A percentile compares a stretch with the other conserved stretches of the same genome.
Evolutionary conservation across 2,329 filamentous ascomycete genomes (phyloP).

Genomic region (Microdochium nivale): DNA sequence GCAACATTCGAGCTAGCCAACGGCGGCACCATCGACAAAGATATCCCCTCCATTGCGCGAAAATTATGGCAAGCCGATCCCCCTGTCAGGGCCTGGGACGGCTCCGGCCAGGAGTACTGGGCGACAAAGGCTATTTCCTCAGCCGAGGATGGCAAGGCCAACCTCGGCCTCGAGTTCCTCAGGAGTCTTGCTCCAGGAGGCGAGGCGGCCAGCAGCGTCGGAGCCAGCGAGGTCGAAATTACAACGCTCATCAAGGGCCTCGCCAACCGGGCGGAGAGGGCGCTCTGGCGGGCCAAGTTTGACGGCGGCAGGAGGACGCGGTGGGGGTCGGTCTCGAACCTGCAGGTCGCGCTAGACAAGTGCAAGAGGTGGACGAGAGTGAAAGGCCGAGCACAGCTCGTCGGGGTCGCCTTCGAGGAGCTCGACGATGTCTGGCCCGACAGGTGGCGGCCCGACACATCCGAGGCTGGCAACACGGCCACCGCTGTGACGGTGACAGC

Average conservation of each 20-base stretch:
- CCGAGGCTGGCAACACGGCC: not conserved
- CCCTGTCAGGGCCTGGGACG: not conserved
- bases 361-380: not conserved
- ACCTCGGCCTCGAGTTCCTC: not conserved
- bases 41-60: not conserved
- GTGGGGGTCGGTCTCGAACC: not conserved
- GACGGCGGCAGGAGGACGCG: not conserved
- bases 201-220: not conserved
- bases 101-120: not conserved
- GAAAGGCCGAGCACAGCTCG: not conserved
- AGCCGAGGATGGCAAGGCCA: not conserved
- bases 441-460: not conserved
- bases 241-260: not conserved
- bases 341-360: not conserved
- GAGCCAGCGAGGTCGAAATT: not conserved
- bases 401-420: not conserved
- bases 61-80: not conserved
- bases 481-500: not conserved
- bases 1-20: not conserved
- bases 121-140: not conserved
- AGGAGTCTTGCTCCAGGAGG: not conserved
- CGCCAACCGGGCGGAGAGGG: not conserved
- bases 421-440: not conserved
- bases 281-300: not conserved
- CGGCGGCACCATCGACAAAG: not conserved